phyloP scores from a whole-genome alignment of 2,329 filamentous ascomycete genomes.

The Monosporascus sp. region DNA sequence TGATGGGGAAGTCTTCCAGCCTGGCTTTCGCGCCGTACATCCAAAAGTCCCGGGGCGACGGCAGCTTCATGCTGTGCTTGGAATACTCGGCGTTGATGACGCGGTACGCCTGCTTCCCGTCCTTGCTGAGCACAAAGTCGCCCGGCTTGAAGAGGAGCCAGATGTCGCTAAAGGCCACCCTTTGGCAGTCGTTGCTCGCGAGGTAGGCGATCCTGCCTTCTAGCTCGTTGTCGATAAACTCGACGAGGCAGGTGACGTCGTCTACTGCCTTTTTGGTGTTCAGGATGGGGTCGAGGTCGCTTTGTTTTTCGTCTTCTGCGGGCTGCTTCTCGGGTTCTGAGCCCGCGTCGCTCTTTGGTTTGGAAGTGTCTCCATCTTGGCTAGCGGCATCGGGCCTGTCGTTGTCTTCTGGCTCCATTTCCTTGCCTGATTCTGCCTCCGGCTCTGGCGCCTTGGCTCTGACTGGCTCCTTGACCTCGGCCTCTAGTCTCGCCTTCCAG shows the following conservation, averaged over 20 bases:
- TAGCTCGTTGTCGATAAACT: constrained; percentile 13
- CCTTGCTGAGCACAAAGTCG: constrained; percentile 11
- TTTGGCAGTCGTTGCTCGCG: constrained; percentile 2
- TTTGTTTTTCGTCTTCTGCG: background rate
- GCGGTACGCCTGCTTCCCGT: constrained; percentile 19
- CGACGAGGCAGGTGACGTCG: constrained; percentile 11
- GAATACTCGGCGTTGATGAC: too few species aligned
- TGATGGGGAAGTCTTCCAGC: constrained; percentile 1
- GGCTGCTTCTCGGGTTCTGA: too few species aligned
- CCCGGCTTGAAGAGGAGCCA: constrained; percentile 25
- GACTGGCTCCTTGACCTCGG: too few species aligned
- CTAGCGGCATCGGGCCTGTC: too few species aligned
- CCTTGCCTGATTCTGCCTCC: background rate
- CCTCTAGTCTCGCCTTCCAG: background rate
- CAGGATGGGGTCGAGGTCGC: too few species aligned
- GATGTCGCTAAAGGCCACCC: constrained; percentile 19
- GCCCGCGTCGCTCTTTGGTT: too few species aligned
- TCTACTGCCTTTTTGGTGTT: background rate
- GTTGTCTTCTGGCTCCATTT: background rate
- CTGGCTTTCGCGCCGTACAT: background rate
- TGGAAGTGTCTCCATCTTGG: too few species aligned
- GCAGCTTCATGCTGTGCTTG: too few species aligned
- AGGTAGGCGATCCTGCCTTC: constrained; percentile 5
- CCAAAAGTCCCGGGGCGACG: background rate
- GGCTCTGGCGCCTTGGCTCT: background rate